Base-by-base conservation (phyloP, 305 asterid species). In the Fraxinus nigra region DNA sequence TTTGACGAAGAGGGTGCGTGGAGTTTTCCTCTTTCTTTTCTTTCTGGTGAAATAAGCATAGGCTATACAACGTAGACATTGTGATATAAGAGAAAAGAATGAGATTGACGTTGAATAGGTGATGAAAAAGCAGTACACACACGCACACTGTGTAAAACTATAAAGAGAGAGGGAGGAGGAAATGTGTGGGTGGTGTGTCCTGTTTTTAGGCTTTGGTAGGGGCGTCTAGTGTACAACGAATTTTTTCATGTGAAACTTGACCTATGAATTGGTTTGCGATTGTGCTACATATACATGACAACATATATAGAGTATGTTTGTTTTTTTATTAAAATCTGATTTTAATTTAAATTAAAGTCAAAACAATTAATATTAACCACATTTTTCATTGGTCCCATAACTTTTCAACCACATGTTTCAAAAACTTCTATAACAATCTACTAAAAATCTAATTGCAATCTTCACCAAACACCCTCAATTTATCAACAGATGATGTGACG, bases 11-110 rank as follows among this genome's bases (percentile, higher is more conserved):
- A 46, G 24, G 61, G 9, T 63, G 30, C 35, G 75, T 69, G 80
- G 81, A 67, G 83, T 81, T 83, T 78, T 69, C 18, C 43, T 61
- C 32, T 61, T 18, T 22, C 72, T 63, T 24, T 63, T 46, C 34
- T 30, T 20, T 24, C 6, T 9, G 72, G 5, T 22, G 28, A 61
- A 8, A 22, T 61, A 61, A 30, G 70, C 26, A 40, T 61, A 59
- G 24, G 9, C 30, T 20, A 18, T 7, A 18, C 24, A 18, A 59
- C 32, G 70, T 8, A 20, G 70, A 61, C 32, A 61, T 61, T 1
- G 70, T 2, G 70, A 61, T 61, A 20, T 54, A 10, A 18, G 32
- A 61, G 30, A 61, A 4, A 81, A 18, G 16, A 33, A 51, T 28
- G 56, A 63, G 11, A 61, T 18, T 18, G 14, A 61, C 26, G 46